Percentiles rank a stretch among this genome's conserved stretches.
These are phyloP conservation scores for Aspergillus cavernicola DNA, from an alignment of 495 filamentous ascomycete genomes.

Conservation along the genomic window DNA sequence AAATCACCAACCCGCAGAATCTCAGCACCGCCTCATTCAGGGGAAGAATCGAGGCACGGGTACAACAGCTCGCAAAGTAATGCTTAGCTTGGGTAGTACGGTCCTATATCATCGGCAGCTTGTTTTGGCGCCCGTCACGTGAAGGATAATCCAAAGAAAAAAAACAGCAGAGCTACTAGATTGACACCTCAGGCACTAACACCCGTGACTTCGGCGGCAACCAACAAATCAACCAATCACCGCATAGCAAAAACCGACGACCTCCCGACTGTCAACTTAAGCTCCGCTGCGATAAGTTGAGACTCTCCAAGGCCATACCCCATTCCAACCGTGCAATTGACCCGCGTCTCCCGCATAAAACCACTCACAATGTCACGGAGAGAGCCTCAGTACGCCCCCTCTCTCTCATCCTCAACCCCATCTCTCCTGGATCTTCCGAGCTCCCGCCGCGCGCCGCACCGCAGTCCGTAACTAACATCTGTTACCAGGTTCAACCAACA, in stretches of 20 bases:
- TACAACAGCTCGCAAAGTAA: constrained; percentile 2
- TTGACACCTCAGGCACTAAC: constrained; percentile 15
- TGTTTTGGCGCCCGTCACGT: constrained; percentile 17
- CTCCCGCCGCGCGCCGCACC: constrained; percentile 15
- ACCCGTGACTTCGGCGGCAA: background rate
- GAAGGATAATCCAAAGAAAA: background rate
- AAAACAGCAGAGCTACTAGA: background rate
- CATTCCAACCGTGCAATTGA: background rate
- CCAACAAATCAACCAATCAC: constrained; percentile 18
- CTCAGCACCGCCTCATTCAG: constrained; percentile 1
- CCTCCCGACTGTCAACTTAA: constrained; percentile 2
- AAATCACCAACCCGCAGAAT: background rate
- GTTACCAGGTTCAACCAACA: constrained; percentile 81
- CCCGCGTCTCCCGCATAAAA: background rate
- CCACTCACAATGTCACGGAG: constrained; percentile 47
- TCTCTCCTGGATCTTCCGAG: constrained; percentile 14
- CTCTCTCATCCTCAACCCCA: background rate
- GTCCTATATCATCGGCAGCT: background rate
- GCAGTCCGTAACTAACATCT: constrained; percentile 2
- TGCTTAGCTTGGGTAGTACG: background rate
- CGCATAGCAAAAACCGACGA: constrained; percentile 18
- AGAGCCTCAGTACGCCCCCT: constrained; percentile 42
- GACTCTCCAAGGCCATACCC: background rate
- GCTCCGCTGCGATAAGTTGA: background rate
- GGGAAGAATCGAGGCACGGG: background rate